phyloP scores from a whole-genome alignment of 192 early-diverging fungal species.

The Coemansia pectinata region DNA sequence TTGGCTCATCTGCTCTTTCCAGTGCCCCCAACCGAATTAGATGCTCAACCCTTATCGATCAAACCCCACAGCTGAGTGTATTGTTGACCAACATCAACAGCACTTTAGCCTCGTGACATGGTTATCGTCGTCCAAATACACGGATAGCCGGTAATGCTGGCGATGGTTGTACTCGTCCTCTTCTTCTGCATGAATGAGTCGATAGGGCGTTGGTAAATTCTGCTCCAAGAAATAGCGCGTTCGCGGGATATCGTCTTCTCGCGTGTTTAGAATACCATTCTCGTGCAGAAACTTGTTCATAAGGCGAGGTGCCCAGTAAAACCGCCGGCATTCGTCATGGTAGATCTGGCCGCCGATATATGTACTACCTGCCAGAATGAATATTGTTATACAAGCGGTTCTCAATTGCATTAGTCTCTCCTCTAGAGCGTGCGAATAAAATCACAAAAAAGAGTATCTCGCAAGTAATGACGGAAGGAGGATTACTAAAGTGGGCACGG shows the following conservation, averaged over 20 bases:
- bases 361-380: neutral
- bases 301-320: slow-evolving; percentile 53
- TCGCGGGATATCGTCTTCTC: slow-evolving; percentile 36
- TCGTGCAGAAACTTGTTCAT: slow-evolving; percentile 56
- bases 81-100: slow-evolving; percentile 10
- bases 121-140: slow-evolving; percentile 49
- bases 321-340: slow-evolving; percentile 46
- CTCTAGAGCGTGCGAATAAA: neutral
- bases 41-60: neutral
- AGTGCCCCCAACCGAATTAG: neutral
- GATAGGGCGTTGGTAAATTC: slow-evolving; percentile 49
- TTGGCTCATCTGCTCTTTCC: neutral
- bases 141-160: slow-evolving; percentile 46
- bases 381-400: neutral
- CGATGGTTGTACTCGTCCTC: slow-evolving; percentile 50
- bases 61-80: neutral
- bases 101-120: slow-evolving; percentile 56
- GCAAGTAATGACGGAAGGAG: neutral
- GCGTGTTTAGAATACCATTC: slow-evolving; percentile 43
- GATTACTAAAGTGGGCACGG: neutral
- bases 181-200: slow-evolving; percentile 35
- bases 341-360: slow-evolving; percentile 34
- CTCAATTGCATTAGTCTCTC: neutral
- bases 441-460: neutral
- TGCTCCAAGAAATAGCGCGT: slow-evolving; percentile 32